Conservation (phyloP, 1,284 basidiomycete species). For the Sparassis latifolia region DNA sequence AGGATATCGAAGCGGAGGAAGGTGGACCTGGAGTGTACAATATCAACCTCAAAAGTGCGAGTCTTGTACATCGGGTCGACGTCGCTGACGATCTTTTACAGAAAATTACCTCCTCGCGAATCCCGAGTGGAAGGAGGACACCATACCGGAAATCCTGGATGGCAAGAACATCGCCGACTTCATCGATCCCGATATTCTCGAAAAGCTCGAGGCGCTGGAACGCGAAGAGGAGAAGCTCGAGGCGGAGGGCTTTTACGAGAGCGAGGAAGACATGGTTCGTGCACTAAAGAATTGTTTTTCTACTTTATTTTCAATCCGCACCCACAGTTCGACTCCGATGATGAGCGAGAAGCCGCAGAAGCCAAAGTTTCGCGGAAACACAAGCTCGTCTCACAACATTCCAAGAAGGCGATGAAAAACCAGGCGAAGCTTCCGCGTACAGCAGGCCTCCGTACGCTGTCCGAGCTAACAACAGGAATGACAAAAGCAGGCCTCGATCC, state of each 20-base stretch:
- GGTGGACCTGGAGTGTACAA: slow-evolving; percentile 89
- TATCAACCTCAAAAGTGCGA: slow-evolving; percentile 79
- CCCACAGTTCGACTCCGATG: slow-evolving; percentile 80
- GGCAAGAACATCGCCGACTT: slow-evolving; percentile 99
- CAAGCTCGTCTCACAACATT: slow-evolving; percentile 74
- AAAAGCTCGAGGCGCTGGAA: slow-evolving; percentile 96
- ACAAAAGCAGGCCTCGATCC: slow-evolving; percentile 89
- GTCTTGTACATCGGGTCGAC: slow-evolving; percentile 1
- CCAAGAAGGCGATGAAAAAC: slow-evolving; percentile 88
- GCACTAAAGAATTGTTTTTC: background rate
- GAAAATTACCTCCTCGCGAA: slow-evolving; percentile 89
- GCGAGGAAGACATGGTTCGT: slow-evolving; percentile 77
- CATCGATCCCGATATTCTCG: slow-evolving; percentile 96
- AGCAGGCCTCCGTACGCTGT: slow-evolving; percentile 79
- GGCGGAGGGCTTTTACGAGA: slow-evolving; percentile 93
- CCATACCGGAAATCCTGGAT: slow-evolving; percentile 94
- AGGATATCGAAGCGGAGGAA: slow-evolving; percentile 77
- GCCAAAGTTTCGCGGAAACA: slow-evolving; percentile 63
- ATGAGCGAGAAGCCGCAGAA: slow-evolving; percentile 76
- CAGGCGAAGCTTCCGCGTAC: slow-evolving; percentile 82
- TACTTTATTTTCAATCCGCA: background rate
- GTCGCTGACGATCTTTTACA: slow-evolving; percentile 26
- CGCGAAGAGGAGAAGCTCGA: slow-evolving; percentile 93
- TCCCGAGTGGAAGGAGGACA: slow-evolving; percentile 94
- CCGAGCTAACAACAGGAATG: slow-evolving; percentile 78